Base-by-base conservation (phyloP, 2,329 filamentous ascomycete species). In the Blastomyces gilchristii region DNA sequence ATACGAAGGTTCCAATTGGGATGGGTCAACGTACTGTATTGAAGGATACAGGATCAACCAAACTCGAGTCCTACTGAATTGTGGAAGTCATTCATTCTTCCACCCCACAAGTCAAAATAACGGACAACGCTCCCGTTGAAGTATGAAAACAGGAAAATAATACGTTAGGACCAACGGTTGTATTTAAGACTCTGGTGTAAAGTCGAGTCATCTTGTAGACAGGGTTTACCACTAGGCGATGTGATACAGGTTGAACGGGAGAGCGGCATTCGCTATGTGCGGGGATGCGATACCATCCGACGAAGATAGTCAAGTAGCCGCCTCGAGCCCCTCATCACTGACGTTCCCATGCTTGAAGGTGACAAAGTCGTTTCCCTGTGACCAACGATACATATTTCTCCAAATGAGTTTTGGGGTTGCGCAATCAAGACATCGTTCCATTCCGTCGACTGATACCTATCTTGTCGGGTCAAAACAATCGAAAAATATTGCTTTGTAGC, bases 401-500 rank as follows among this genome's bases (percentile, higher is more conserved):
- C 47, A 50, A 50, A 50, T 25, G 47, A 25, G n/a, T 25, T 49
- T 12, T n/a, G n/a, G 22, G 4, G 25, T 25, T 25, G 3, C 11
- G 47, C n/a, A 25, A 25, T 14, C 50, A 6, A 54, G 18, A 37
- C 9, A 28, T 54, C 50, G 5, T 31, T 54, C 50, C 28, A 18
- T n/a, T 6, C 18, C 25, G 11, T n/a, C 2, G 34, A 16, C 7
- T 18, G 25, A 37, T 18, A 14, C 31, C 2, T 7, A 34, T 25
- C 31, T 45, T 43, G 18, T 31, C 14, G 5, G 25, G 2, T 58
- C 57, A 58, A 47, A 90, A 89, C 64, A 87, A 83, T 18, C 87
- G 79, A 72, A 91, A 91, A 87, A 91, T 91, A 68, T 91, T 91
- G 61, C 87, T 84, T 72, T 82, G 34, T 86, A 12, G 92, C 89